Evolutionary conservation across 352 stramenopile species (phyloP).

Genomic region (Phytophthora crassamura): DNA sequence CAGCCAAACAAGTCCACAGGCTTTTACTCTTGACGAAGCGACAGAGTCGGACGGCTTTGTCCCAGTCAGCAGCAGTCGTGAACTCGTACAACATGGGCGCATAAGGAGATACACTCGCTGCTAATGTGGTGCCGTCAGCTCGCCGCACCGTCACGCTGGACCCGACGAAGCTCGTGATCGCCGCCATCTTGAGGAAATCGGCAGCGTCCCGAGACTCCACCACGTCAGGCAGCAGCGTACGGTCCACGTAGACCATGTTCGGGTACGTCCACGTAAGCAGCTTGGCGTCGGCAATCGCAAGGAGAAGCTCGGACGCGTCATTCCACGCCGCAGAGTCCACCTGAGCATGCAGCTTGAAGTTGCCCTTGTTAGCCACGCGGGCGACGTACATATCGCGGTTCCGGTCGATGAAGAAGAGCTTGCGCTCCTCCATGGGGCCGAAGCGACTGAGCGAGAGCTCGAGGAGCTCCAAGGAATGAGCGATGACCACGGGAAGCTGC

Average conservation of each 20-base stretch:
- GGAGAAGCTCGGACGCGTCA: slow-evolving; percentile 87
- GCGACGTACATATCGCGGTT: slow-evolving; percentile 90
- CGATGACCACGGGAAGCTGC: slow-evolving; percentile 63
- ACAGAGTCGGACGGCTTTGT: slow-evolving; percentile 92
- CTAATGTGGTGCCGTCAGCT: slow-evolving; percentile 88
- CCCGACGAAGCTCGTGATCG: slow-evolving; percentile 90
- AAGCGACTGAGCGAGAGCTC: slow-evolving; percentile 88
- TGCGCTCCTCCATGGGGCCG: slow-evolving; percentile 75
- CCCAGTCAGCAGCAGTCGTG: slow-evolving; percentile 80
- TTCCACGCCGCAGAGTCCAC: slow-evolving; percentile 93
- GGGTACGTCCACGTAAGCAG: slow-evolving; percentile 93
- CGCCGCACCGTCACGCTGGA: slow-evolving; percentile 86
- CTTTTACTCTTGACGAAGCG: slow-evolving; percentile 90
- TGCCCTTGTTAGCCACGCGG: slow-evolving; percentile 58
- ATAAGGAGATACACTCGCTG: slow-evolving; percentile 81
- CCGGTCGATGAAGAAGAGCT: slow-evolving; percentile 89
- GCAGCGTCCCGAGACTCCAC: slow-evolving; percentile 76
- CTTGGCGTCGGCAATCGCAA: slow-evolving; percentile 90
- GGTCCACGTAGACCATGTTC: slow-evolving; percentile 92
- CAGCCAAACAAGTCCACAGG: slow-evolving; percentile 92
- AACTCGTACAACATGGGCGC: slow-evolving; percentile 90
- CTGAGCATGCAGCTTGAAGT: slow-evolving; percentile 90
- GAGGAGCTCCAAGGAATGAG: slow-evolving; percentile 79
- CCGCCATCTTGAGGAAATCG: slow-evolving; percentile 87
- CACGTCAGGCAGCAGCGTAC: slow-evolving; percentile 87